phyloP scores from a whole-genome alignment of 1,284 basidiomycete genomes.

The Ustilago cynodontis region DNA sequence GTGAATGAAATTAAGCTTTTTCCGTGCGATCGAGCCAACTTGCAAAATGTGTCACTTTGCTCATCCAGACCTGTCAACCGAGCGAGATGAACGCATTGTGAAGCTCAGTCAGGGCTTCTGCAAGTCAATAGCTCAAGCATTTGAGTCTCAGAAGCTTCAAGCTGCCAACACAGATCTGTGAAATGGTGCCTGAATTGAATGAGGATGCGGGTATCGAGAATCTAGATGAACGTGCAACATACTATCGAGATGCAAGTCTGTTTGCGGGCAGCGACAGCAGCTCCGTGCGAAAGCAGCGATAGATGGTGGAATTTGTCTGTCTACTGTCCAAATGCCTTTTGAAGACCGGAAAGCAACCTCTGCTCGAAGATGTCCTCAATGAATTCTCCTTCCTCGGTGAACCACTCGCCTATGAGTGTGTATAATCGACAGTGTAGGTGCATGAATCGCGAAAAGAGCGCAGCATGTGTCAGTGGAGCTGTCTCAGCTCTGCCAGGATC shows the following conservation, averaged over 20 bases:
- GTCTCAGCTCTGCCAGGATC: not conserved
- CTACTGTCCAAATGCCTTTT: conserved; percentile 55
- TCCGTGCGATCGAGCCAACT: conserved; percentile 13
- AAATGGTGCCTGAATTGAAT: not conserved
- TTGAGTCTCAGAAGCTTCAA: too few species aligned
- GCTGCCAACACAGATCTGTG: too few species aligned
- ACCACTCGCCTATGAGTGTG: conserved; percentile 62
- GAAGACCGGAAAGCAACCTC: conserved; percentile 52
- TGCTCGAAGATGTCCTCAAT: conserved; percentile 57
- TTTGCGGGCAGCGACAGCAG: not conserved
- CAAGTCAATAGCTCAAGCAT: not conserved
- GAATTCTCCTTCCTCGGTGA: conserved; percentile 67
- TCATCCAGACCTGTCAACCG: not conserved
- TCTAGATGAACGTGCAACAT: not conserved
- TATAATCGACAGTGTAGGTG: not conserved
- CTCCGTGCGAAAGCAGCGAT: not conserved
- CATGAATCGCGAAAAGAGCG: not conserved
- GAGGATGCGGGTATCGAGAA: conserved; percentile 10
- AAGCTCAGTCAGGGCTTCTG: not conserved
- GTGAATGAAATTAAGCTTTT: not conserved
- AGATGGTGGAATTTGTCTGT: too few species aligned
- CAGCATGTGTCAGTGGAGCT: not conserved
- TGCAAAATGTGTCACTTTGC: not conserved
- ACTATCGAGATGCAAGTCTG: not conserved
- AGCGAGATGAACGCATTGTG: not conserved